Base-by-base conservation (phyloP, 306 rosid species). In the Cicer chorassanicum region DNA sequence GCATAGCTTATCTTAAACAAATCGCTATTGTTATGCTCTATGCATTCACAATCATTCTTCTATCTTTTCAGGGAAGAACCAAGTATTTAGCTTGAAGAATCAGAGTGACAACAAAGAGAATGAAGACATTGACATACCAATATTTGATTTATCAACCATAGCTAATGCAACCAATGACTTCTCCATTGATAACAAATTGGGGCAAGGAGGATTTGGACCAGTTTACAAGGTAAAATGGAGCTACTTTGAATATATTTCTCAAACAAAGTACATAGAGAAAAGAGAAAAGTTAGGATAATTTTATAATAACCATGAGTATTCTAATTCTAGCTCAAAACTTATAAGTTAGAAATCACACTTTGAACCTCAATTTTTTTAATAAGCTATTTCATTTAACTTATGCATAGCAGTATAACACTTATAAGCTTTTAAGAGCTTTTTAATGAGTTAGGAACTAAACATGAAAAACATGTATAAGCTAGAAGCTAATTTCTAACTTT, bases 191-290 rank as follows among this genome's bases (percentile, higher is more conserved):
- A 82, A 88, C 65, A 84, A 81, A 65, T 65, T 88, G 11, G 90
- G 90, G 15, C 79, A 84, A 45, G 87, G 92, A 13, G 90, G 90
- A 19, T 88, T 86, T 72, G 90, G 92, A 42, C 70, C 84, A 0
- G 88, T 88, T 80, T 86, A 78, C 66, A 88, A 86, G 90, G 88
- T 88, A 70, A 53, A 16, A 41, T 48, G 8, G 16, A 21, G 49
- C 63, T 21, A 9, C 7, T 19, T 56, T 46, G 15, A 12, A 46
- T 4, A 10, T 4, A 46, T 11, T 13, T 46, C n/a, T 46, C 53
- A 29, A 5, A 46, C 15, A 11, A 21, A 9, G 38, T 55, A 55
- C 8, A 9, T 8, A 8, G 4, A 19, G 40, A 24, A 57, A 24
- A 57, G 15, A 57, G 24, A 57, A 29, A 24, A 10, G 41, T 5